Evolutionary conservation across 2,329 filamentous ascomycete genomes (phyloP).

Genomic region (Alternaria atra): DNA sequence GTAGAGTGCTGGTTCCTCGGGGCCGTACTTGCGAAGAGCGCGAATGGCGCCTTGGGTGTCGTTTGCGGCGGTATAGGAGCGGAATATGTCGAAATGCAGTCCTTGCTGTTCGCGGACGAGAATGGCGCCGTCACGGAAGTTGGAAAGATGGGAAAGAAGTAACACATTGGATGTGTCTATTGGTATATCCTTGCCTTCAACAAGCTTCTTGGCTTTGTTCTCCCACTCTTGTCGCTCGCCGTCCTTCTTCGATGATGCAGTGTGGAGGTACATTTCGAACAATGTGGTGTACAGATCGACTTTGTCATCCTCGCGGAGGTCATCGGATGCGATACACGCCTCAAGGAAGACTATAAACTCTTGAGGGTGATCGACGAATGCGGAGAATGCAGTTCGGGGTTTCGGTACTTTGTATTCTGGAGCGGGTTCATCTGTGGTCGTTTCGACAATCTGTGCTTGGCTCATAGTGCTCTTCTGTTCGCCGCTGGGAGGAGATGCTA

Average conservation of each 20-base stretch:
- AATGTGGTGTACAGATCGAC: slow-evolving; percentile 91
- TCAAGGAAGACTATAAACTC: slow-evolving; percentile 94
- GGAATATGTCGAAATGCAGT: slow-evolving; percentile 92
- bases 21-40: slow-evolving; percentile 89
- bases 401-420: slow-evolving; percentile 79
- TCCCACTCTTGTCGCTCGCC: slow-evolving; percentile 82
- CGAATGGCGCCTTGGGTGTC: slow-evolving; percentile 91
- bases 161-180: slow-evolving; percentile 97
- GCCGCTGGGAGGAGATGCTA: slow-evolving; percentile 63
- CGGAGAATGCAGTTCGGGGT: slow-evolving; percentile 90
- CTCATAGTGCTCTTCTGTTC: slow-evolving; percentile 63
- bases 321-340: slow-evolving; percentile 77
- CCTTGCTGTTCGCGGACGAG: slow-evolving; percentile 94
- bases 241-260: slow-evolving; percentile 78
- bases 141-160: slow-evolving; percentile 87
- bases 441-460: slow-evolving; percentile 64
- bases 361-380: slow-evolving; percentile 91
- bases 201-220: slow-evolving; percentile 85
- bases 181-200: slow-evolving; percentile 78
- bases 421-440: slow-evolving; percentile 60
- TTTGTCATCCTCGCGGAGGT: slow-evolving; percentile 76
- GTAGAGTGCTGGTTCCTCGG: slow-evolving; percentile 89
- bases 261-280: slow-evolving; percentile 98
- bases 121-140: slow-evolving; percentile 89
- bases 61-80: slow-evolving; percentile 90